Percentiles rank a stretch among this genome's conserved stretches.
These are phyloP conservation scores for Globisporangium megalacanthum DNA, from an alignment of 352 stramenopile genomes.

Conservation along the genomic window DNA sequence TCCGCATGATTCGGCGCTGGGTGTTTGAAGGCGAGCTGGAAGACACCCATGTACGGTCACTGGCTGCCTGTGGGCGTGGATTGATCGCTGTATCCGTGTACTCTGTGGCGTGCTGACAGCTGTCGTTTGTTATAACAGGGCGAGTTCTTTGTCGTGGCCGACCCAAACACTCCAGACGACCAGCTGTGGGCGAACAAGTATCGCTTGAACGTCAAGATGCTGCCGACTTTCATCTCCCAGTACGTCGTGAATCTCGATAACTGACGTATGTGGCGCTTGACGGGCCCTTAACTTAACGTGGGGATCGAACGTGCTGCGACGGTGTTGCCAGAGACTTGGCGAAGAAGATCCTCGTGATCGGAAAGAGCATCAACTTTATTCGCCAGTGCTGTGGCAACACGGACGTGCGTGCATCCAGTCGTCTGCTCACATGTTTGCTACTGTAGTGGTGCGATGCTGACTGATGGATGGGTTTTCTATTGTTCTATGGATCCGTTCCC, in stretches of 20 bases:
- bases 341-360: constrained; percentile 92
- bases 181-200: constrained; percentile 87
- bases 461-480: not conserved
- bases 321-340: constrained; percentile 72
- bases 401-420: constrained; percentile 40
- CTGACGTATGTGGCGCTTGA: not conserved
- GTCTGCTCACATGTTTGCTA: not conserved
- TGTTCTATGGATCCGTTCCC: not conserved
- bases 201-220: constrained; percentile 75
- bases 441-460: not conserved
- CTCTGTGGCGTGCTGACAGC: constrained; percentile 1
- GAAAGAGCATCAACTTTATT: constrained; percentile 99
- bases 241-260: constrained; percentile 19
- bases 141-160: constrained; percentile 85
- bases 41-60: constrained; percentile 66
- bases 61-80: not conserved
- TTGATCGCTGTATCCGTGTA: not conserved
- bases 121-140: constrained; percentile 23
- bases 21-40: constrained; percentile 86
- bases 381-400: constrained; percentile 91
- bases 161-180: constrained; percentile 68
- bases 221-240: constrained; percentile 84
- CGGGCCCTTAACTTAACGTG: too few species aligned
- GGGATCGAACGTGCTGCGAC: too few species aligned
- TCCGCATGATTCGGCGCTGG: constrained; percentile 87